Percentiles rank a stretch among this genome's conserved stretches.
Evolutionary conservation across 2,329 filamentous ascomycete species (phyloP).

Genomic region (Endoconidiophora laricicola): DNA sequence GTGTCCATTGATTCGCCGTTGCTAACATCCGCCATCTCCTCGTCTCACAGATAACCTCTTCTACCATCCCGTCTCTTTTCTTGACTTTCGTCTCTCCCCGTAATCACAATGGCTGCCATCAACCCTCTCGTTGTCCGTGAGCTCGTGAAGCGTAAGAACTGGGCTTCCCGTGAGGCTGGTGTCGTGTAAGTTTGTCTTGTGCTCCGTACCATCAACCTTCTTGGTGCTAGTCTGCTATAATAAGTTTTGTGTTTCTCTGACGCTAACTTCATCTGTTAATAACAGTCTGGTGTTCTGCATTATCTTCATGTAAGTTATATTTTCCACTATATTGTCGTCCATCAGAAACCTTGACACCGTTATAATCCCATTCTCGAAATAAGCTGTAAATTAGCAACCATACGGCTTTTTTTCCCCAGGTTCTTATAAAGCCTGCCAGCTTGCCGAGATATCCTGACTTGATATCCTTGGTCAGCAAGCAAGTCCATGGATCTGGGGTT

Average conservation of each 20-base stretch:
- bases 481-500: too few relatives aligned
- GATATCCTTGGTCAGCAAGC: not conserved
- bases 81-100: constrained; percentile 13
- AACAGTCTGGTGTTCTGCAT: constrained; percentile 26
- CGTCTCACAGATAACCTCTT: not conserved
- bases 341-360: too few relatives aligned
- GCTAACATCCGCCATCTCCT: not conserved
- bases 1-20: not conserved
- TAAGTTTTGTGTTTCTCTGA: not conserved
- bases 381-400: too few relatives aligned
- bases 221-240: not conserved
- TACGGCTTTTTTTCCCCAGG: too few relatives aligned
- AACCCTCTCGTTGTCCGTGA: constrained; percentile 24
- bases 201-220: not conserved
- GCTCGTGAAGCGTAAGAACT: constrained; percentile 26
- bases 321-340: not conserved
- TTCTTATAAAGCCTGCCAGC: too few relatives aligned
- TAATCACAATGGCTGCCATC: constrained; percentile 26
- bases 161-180: constrained; percentile 23
- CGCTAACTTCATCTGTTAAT: constrained; percentile 2
- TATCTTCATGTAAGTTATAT: constrained; percentile 19
- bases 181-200: constrained; percentile 18
- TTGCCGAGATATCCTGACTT: not conserved
- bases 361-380: too few relatives aligned
- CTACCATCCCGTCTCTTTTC: not conserved